Evolutionary conservation across 805 yeast species (phyloP).

Genomic region (Candida argentea): DNA sequence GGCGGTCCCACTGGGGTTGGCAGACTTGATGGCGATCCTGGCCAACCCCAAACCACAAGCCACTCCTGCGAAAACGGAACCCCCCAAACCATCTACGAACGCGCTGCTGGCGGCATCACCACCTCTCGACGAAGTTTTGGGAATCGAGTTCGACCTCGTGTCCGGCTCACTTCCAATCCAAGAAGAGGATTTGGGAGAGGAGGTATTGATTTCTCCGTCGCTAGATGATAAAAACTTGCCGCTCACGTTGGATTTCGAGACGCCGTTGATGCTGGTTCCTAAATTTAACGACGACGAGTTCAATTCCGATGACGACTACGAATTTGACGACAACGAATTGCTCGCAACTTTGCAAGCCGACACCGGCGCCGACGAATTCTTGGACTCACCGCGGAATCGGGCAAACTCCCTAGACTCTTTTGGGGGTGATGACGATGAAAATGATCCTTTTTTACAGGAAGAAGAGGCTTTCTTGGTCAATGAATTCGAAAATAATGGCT

Average conservation of each 20-base stretch:
- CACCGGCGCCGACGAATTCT: constrained; percentile 32
- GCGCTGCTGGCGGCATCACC: constrained; percentile 22
- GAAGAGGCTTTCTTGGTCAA: constrained; percentile 36
- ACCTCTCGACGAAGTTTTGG: constrained; percentile 34
- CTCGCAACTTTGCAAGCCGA: constrained; percentile 39
- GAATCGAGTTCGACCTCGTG: constrained; percentile 28
- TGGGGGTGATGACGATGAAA: constrained; percentile 22
- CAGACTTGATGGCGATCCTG: constrained; percentile 4
- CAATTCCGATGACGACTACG: constrained; percentile 57
- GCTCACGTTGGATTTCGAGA: constrained; percentile 17
- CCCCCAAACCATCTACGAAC: constrained; percentile 3
- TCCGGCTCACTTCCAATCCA: constrained; percentile 5
- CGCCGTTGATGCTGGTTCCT: constrained; percentile 37
- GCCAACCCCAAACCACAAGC: not conserved
- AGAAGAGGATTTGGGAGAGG: constrained; percentile 24
- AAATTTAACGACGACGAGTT: constrained; percentile 38
- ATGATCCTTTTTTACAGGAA: constrained; percentile 30
- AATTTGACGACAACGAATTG: constrained; percentile 39
- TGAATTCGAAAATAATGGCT: constrained; percentile 37
- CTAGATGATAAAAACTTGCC: constrained; percentile 10
- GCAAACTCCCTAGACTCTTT: constrained; percentile 21
- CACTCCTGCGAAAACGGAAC: constrained; percentile 3
- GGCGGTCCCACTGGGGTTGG: constrained; percentile 16
- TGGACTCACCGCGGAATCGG: constrained; percentile 8
- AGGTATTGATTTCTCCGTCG: constrained; percentile 9